Evolutionary conservation across 768 basidiomycete genomes (phyloP).

Genomic region (Psilocybe sp.): DNA sequence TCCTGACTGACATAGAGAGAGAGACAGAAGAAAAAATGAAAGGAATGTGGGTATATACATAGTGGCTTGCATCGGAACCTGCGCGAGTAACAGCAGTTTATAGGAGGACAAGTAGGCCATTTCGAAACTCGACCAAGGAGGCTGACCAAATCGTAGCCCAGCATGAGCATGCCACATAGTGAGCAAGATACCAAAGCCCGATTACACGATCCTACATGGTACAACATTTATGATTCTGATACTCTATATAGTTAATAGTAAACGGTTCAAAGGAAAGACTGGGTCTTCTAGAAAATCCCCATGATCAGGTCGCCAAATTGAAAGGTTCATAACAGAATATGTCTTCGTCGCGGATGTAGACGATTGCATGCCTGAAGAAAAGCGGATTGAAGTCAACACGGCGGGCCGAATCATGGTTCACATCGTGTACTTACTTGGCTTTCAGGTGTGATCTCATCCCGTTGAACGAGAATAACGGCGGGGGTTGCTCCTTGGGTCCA

Average conservation of each 20-base stretch:
- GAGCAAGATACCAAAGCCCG: too few species aligned
- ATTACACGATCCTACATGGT: too few species aligned
- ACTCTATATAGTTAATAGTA: too few species aligned
- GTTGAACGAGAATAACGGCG: constrained; percentile 44
- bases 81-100: background rate
- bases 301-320: constrained; percentile 1
- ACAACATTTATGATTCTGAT: too few species aligned
- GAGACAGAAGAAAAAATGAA: constrained; percentile 21
- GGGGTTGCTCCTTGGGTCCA: constrained; percentile 14
- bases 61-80: constrained; percentile 11
- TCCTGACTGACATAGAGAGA: constrained; percentile 21
- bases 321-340: constrained; percentile 27
- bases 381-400: background rate
- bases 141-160: too few species aligned
- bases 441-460: constrained; percentile 63
- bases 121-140: too few species aligned
- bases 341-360: constrained; percentile 52
- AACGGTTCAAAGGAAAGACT: too few species aligned
- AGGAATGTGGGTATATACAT: constrained; percentile 19
- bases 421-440: constrained; percentile 51
- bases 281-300: background rate
- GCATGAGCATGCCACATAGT: too few species aligned
- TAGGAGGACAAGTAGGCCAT: background rate
- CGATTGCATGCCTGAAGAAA: constrained; percentile 45
- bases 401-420: background rate